These are phyloP conservation scores for Aspergillus panamensis DNA, from an alignment of 495 filamentous ascomycete genomes.

Conservation along the genomic window DNA sequence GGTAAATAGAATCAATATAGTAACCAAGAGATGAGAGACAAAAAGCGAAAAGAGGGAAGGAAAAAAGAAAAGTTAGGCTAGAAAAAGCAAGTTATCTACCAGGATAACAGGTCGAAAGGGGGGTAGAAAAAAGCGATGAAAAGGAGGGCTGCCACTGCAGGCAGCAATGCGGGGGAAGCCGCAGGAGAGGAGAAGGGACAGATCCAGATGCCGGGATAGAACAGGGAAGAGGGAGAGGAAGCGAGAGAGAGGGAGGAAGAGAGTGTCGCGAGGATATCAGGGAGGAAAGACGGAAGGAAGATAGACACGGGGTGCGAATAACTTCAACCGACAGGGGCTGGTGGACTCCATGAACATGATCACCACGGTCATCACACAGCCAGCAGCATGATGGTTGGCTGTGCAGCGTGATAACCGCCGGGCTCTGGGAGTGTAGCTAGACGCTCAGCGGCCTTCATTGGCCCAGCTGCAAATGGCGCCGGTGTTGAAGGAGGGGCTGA, in stretches of 20 bases:
- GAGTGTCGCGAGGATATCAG: conserved; percentile 4
- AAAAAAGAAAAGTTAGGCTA: neutral
- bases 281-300: neutral
- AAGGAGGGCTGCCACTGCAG: neutral
- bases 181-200: neutral
- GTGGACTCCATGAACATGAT: conserved; percentile 7
- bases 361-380: conserved; percentile 10
- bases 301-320: neutral
- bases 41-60: neutral
- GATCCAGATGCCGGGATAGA: neutral
- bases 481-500: conserved; percentile 11
- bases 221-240: conserved; percentile 4
- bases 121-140: conserved; percentile 2
- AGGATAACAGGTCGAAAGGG: neutral
- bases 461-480: conserved; percentile 6
- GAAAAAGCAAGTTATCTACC: neutral
- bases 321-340: neutral
- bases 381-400: conserved; percentile 21
- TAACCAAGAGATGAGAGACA: neutral
- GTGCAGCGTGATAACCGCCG: conserved; percentile 22
- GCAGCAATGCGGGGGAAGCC: neutral
- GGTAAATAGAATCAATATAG: neutral
- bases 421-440: conserved; percentile 26
- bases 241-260: conserved; percentile 7
- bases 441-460: conserved; percentile 40